Percentiles rank a stretch among this genome's conserved stretches.
Evolutionary conservation across 73 alveolate species (phyloP).

Genomic region (Tetrahymena malaccensis): DNA sequence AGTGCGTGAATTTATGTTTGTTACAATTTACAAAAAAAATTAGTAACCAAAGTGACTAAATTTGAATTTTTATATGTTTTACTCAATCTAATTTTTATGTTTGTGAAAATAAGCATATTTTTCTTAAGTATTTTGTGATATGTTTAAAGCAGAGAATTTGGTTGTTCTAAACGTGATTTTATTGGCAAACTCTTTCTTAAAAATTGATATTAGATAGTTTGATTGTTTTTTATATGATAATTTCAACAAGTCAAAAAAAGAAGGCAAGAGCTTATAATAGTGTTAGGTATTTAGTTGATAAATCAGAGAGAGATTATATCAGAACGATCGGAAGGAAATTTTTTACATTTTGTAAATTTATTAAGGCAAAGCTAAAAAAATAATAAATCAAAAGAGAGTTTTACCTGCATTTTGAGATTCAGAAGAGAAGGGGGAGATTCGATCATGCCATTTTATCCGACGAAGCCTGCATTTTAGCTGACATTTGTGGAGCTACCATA

Average conservation of each 20-base stretch:
- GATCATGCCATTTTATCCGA: not conserved
- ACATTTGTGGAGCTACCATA: not conserved
- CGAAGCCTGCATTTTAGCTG: not conserved
- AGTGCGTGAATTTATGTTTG: not conserved
- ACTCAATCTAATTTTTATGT: not conserved
- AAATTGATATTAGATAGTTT: not conserved
- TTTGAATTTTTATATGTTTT: not conserved
- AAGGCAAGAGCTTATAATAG: not conserved
- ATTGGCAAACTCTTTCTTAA: not conserved
- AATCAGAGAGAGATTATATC: not conserved
- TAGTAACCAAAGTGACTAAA: not conserved
- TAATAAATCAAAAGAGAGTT: not conserved
- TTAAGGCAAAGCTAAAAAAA: not conserved
- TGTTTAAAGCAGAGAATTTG: not conserved
- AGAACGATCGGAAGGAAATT: not conserved
- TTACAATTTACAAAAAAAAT: too few species aligned
- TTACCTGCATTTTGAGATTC: not conserved
- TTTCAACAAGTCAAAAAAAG: not conserved
- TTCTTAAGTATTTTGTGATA: not conserved
- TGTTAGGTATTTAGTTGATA: not conserved
- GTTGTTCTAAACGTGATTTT: not conserved
- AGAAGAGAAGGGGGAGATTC: not conserved
- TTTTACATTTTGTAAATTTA: not conserved
- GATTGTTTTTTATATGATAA: not conserved
- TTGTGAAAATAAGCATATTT: not conserved